These are phyloP conservation scores for Cyberlindnera euphorbiiphila DNA, from an alignment of 805 yeast species.

Conservation along the genomic window DNA sequence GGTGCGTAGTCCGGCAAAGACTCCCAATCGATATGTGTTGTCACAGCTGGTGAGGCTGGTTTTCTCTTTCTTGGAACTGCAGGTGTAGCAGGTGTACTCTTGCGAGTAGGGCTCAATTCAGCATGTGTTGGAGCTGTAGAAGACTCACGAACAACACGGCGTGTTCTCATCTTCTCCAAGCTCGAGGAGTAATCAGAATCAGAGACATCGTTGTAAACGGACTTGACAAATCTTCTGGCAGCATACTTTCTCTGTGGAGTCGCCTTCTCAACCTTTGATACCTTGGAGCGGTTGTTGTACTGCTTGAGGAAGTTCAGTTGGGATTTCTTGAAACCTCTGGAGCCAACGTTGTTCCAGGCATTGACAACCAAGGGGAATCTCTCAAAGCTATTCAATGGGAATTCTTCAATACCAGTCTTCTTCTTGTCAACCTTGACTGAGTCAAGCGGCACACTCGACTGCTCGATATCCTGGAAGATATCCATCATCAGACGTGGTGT, in stretches of 20 bases:
- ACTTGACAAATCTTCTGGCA: slow-evolving; percentile 24
- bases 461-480: slow-evolving; percentile 21
- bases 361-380: slow-evolving; percentile 45
- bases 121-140: slow-evolving; percentile 27
- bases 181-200: slow-evolving; percentile 32
- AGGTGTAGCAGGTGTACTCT: slow-evolving; percentile 28
- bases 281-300: slow-evolving; percentile 31
- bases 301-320: slow-evolving; percentile 52
- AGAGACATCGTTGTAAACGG: slow-evolving; percentile 23
- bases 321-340: slow-evolving; percentile 41
- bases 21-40: slow-evolving; percentile 59
- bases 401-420: slow-evolving; percentile 28
- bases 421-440: slow-evolving; percentile 16
- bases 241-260: slow-evolving; percentile 21
- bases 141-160: slow-evolving; percentile 46
- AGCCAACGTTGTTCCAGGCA: slow-evolving; percentile 45
- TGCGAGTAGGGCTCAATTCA: slow-evolving; percentile 24
- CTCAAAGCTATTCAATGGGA: slow-evolving; percentile 46
- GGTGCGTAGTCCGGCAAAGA: slow-evolving; percentile 84
- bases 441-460: slow-evolving; percentile 3
- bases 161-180: slow-evolving; percentile 53
- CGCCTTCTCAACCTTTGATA: slow-evolving; percentile 22
- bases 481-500: slow-evolving; percentile 14
- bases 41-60: slow-evolving; percentile 38
- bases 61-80: slow-evolving; percentile 35